phyloP scores from a whole-genome alignment of 352 stramenopile species.

The Globisporangium abappressorium region DNA sequence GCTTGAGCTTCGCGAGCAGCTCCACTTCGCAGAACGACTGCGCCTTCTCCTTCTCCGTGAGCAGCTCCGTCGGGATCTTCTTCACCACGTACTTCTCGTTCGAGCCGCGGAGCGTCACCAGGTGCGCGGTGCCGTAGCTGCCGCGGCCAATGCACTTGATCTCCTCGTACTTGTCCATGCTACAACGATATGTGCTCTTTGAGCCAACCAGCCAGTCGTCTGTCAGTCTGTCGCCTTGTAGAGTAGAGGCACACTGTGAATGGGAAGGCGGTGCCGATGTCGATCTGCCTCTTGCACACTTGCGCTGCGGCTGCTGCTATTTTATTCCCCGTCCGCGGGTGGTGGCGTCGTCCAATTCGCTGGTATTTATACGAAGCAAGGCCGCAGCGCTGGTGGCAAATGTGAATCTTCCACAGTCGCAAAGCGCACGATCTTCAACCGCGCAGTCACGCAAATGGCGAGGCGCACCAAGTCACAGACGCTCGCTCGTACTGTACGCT shows the following conservation, averaged over 20 bases:
- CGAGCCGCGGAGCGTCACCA: slow-evolving; percentile 46
- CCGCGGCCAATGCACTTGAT: slow-evolving; percentile 71
- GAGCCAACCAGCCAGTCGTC: background rate
- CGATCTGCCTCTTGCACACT: background rate
- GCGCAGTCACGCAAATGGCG: background rate
- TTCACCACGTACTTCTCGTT: slow-evolving; percentile 70
- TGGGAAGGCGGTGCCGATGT: background rate
- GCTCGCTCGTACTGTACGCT: background rate
- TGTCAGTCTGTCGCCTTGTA: background rate
- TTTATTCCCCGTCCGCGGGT: background rate
- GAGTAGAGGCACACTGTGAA: background rate
- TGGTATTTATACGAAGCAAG: slow-evolving; percentile 10
- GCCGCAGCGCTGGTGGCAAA: background rate
- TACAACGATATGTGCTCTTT: background rate
- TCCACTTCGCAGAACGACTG: slow-evolving; percentile 86
- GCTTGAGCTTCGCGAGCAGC: slow-evolving; percentile 87
- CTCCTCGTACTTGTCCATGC: slow-evolving; percentile 73
- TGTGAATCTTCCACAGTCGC: slow-evolving; percentile 6
- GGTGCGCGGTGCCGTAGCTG: slow-evolving; percentile 71
- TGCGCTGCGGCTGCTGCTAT: background rate
- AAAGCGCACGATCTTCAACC: background rate
- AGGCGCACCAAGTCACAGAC: background rate
- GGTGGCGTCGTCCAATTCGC: background rate
- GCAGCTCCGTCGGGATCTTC: slow-evolving; percentile 85
- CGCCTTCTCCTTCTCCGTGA: slow-evolving; percentile 72